Percentiles rank a stretch among this genome's conserved stretches.
Conservation (phyloP, 2,329 filamentous ascomycete species). For the Calonectria montana region DNA sequence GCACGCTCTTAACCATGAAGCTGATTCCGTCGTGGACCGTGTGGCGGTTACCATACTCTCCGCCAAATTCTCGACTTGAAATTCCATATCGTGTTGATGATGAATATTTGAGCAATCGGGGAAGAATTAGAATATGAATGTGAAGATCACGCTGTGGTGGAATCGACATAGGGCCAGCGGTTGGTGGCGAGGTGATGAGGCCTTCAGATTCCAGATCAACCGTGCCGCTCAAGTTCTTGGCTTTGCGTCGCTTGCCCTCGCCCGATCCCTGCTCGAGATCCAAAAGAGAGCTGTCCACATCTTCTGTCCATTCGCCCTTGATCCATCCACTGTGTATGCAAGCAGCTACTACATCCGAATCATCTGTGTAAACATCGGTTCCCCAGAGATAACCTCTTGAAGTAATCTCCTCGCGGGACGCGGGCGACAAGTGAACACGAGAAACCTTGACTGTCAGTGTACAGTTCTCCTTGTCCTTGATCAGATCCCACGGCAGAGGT, state of each 20-base stretch:
- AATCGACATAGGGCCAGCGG: constrained; percentile 70
- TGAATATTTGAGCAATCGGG: constrained; percentile 80
- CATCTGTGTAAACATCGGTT: constrained; percentile 93
- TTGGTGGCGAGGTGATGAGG: constrained; percentile 65
- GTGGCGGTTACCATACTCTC: constrained; percentile 56
- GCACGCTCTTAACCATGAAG: constrained; percentile 83
- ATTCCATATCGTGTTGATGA: constrained; percentile 83
- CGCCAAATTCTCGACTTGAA: constrained; percentile 82
- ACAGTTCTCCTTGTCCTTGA: constrained; percentile 84
- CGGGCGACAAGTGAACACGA: constrained; percentile 76
- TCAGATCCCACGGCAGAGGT: constrained; percentile 79
- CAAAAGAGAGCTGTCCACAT: constrained; percentile 77
- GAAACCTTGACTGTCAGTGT: constrained; percentile 91
- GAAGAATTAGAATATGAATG: constrained; percentile 86
- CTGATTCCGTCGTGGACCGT: constrained; percentile 84
- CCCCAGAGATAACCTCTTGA: constrained; percentile 87
- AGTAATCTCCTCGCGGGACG: constrained; percentile 85
- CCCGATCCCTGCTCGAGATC: constrained; percentile 57
- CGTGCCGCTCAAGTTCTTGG: constrained; percentile 44
- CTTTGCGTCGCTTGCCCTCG: constrained; percentile 47
- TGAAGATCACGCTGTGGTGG: constrained; percentile 82
- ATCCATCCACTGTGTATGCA: constrained; percentile 96
- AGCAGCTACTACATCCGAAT: constrained; percentile 92
- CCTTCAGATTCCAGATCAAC: constrained; percentile 53
- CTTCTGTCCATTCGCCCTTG: constrained; percentile 85